phyloP scores from a whole-genome alignment of 2,329 filamentous ascomycete genomes.

The Hypomyces rosellus region DNA sequence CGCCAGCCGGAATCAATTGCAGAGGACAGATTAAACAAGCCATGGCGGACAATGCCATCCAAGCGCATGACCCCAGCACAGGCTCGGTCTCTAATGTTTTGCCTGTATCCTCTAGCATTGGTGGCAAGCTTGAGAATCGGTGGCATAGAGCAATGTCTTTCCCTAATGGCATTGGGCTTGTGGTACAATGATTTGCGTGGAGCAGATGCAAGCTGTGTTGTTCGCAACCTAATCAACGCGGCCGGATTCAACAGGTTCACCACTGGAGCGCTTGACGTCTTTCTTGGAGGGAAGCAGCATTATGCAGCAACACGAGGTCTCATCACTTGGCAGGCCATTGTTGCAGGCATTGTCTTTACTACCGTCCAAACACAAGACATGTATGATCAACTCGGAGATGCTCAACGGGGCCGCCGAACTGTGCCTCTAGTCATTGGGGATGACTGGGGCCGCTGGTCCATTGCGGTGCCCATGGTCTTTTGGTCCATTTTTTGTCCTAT shows the following conservation, averaged over 20 bases:
- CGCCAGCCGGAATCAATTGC: constrained; percentile 15
- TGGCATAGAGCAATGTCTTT: constrained; percentile 15
- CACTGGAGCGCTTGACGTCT: constrained; percentile 19
- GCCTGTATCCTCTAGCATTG: constrained; percentile 16
- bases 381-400: constrained; percentile 22
- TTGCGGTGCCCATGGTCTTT: constrained; percentile 16
- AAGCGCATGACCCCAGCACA: constrained; percentile 18
- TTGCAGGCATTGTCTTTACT: constrained; percentile 17
- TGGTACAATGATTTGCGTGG: constrained; percentile 27
- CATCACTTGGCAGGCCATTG: constrained; percentile 19
- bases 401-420: constrained; percentile 19
- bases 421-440: constrained; percentile 23
- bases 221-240: constrained; percentile 23
- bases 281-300: constrained; percentile 11
- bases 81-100: constrained; percentile 19
- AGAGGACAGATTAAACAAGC: constrained; percentile 26
- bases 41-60: constrained; percentile 24
- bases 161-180: constrained; percentile 22
- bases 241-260: constrained; percentile 23
- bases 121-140: constrained; percentile 12
- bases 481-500: constrained; percentile 13
- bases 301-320: not conserved
- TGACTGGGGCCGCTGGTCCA: constrained; percentile 9
- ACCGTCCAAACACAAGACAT: constrained; percentile 24
- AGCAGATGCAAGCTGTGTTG: constrained; percentile 15